Percentiles rank a stretch among this genome's conserved stretches.
phyloP scores from a whole-genome alignment of 2,329 filamentous ascomycete genomes.

The Xylariales sp. region DNA sequence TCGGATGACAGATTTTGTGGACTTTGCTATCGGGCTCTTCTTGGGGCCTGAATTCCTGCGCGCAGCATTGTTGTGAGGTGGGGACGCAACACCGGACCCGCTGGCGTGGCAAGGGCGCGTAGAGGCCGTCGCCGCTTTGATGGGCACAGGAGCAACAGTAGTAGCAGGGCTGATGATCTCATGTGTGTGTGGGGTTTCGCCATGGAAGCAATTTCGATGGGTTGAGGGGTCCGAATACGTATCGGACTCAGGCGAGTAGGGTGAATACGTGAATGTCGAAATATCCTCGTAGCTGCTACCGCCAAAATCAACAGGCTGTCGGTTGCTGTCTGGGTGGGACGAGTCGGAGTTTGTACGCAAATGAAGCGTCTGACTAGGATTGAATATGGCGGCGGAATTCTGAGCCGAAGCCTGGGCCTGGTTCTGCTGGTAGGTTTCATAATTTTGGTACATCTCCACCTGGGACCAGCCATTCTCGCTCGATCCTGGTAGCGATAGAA shows the following conservation, averaged over 20 bases:
- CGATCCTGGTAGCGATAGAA: slow-evolving; percentile 83
- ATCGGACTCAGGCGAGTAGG: slow-evolving; percentile 87
- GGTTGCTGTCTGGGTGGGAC: slow-evolving; percentile 75
- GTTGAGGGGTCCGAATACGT: slow-evolving; percentile 71
- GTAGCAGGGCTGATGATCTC: slow-evolving; percentile 75
- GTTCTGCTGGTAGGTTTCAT: slow-evolving; percentile 73
- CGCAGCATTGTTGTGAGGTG: slow-evolving; percentile 69
- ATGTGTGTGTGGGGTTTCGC: slow-evolving; percentile 64
- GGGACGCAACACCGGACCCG: slow-evolving; percentile 69
- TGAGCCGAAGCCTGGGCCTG: slow-evolving; percentile 60
- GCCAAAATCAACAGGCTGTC: slow-evolving; percentile 74
- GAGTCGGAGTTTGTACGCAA: slow-evolving; percentile 88
- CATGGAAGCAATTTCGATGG: slow-evolving; percentile 72
- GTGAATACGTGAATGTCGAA: slow-evolving; percentile 73
- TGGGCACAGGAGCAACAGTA: slow-evolving; percentile 74
- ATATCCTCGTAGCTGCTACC: slow-evolving; percentile 84
- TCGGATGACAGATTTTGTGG: slow-evolving; percentile 85
- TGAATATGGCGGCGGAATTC: slow-evolving; percentile 79
- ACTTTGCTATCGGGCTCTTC: slow-evolving; percentile 84
- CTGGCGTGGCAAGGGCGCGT: slow-evolving; percentile 70
- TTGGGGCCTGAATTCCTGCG: slow-evolving; percentile 77
- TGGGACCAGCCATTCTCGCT: slow-evolving; percentile 90
- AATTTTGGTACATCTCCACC: slow-evolving; percentile 79
- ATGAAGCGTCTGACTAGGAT: slow-evolving; percentile 90
- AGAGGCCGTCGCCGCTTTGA: slow-evolving; percentile 71